These are phyloP conservation scores for Symbiotaphrina buchneri DNA, from an alignment of 495 filamentous ascomycete species.

Conservation along the genomic window DNA sequence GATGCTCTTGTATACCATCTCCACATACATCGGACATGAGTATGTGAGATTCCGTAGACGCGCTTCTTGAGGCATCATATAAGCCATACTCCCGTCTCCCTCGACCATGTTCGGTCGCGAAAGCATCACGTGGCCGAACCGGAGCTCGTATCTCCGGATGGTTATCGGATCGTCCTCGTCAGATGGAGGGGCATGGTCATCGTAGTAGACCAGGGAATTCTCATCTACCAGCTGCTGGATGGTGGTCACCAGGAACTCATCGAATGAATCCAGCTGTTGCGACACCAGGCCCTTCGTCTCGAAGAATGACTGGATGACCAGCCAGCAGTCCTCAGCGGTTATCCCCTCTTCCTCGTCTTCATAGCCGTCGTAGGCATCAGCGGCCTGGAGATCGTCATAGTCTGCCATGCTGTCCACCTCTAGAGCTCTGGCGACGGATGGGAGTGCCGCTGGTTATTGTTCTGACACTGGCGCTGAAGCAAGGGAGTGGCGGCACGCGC, in stretches of 20 bases:
- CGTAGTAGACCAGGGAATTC: slow-evolving; percentile 67
- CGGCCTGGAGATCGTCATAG: slow-evolving; percentile 26
- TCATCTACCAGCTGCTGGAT: slow-evolving; percentile 85
- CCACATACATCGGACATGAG: slow-evolving; percentile 68
- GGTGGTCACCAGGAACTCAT: slow-evolving; percentile 82
- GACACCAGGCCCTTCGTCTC: slow-evolving; percentile 87
- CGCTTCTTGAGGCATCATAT: slow-evolving; percentile 77
- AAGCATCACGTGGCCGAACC: slow-evolving; percentile 69
- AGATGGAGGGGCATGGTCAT: slow-evolving; percentile 55
- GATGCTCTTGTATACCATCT: slow-evolving; percentile 56
- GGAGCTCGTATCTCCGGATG: slow-evolving; percentile 76
- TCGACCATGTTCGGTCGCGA: slow-evolving; percentile 76
- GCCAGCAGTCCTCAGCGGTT: slow-evolving; percentile 91
- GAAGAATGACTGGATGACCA: slow-evolving; percentile 91
- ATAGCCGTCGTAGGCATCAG: slow-evolving; percentile 29
- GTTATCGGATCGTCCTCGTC: slow-evolving; percentile 55
- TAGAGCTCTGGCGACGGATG: too few species aligned
- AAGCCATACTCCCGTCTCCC: slow-evolving; percentile 63
- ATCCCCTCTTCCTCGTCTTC: slow-evolving; percentile 50
- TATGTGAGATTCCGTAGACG: slow-evolving; percentile 91
- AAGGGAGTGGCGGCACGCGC: too few species aligned
- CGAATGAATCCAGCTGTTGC: slow-evolving; percentile 94
- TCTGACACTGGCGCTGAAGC: too few species aligned
- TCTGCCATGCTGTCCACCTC: slow-evolving; percentile 32
- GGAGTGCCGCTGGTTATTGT: too few species aligned